A percentile compares a stretch with the other conserved stretches of the same genome.
Conservation (phyloP, 352 stramenopile genomes). For the Blastocystis sp. region DNA sequence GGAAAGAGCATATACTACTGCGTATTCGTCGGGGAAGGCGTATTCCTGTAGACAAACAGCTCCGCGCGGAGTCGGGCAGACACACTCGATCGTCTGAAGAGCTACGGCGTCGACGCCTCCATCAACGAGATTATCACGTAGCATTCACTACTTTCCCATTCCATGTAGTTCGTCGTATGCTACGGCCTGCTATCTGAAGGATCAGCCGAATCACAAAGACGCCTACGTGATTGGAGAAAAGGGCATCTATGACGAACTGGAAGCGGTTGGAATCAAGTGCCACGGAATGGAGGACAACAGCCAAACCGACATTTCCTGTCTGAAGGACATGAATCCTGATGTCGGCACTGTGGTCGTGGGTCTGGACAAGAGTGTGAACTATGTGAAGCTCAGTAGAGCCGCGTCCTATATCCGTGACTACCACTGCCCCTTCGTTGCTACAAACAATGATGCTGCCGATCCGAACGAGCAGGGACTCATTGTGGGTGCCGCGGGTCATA, state of each 20-base stretch:
- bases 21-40: neutral
- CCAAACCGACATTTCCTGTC: neutral
- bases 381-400: conserved; percentile 26
- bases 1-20: conserved; percentile 49
- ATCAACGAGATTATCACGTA: conserved; percentile 54
- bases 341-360: conserved; percentile 24
- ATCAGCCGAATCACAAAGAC: neutral
- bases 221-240: conserved; percentile 38
- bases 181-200: conserved; percentile 6
- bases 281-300: conserved; percentile 35
- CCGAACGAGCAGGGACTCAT: conserved; percentile 2
- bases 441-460: conserved; percentile 21
- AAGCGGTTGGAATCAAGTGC: conserved; percentile 34
- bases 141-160: neutral
- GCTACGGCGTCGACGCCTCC: neutral
- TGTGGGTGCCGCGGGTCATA: neutral
- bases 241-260: conserved; percentile 43
- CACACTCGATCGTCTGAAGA: conserved; percentile 23
- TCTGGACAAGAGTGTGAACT: conserved; percentile 25
- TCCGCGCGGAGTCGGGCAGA: conserved; percentile 4
- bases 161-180: conserved; percentile 19
- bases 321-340: conserved; percentile 1
- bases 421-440: conserved; percentile 11
- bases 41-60: conserved; percentile 10
- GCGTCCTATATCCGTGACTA: conserved; percentile 43